Evolutionary conservation across 192 early-diverging fungal genomes (phyloP), one percentile per base, ranked within the genome.

Genomic region (Coemansia sp.): DNA sequence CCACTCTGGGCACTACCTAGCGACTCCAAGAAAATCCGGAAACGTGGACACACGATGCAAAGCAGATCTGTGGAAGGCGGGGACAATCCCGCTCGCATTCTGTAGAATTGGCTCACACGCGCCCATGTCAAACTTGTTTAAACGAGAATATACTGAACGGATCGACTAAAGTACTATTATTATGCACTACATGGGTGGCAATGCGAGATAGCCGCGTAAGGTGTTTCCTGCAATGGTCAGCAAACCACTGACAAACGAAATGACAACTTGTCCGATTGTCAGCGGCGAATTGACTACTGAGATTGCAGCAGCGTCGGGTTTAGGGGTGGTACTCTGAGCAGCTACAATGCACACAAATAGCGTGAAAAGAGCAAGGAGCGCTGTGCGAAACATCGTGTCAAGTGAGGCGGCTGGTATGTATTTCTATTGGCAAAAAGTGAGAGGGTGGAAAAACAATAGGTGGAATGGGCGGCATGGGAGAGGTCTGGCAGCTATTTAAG

Each of bases 251-350:
- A 62, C 45, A 35, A 62, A 62, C 4, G 61, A 50, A 21, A 51
- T 16, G 18, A 63, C 48, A 33, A 55, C 62, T 50, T 64, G 46
- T 37, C 62, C 50, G 46, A 64, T 37, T 28, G 48, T 64, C 33
- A 55, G 3, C 0, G 42, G 48, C 8, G 34, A 24, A 13, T 14
- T 23, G 6, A 13, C 3, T 9, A 35, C 18, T 28, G 60, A 10
- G 18, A 42, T 46, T 31, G 40, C 28, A 18, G 26, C 24, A 14
- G 13, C 51, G 14, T 28, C 23, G 26, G 26, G 7, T 14, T 6
- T 28, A 13, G 51, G 14, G 24, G 24, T 16, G 4, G 23, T 16
- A 3, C 51, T 26, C 26, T 28, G 28, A 55, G 51, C 8, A 11
- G 51, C 28, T 35, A 21, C 9, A 42, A 42, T 35, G 38, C 24